Evolutionary conservation across 495 filamentous ascomycete genomes (phyloP), one percentile per base, ranked within the genome.

Genomic region (Sphaerosporella brunnea): DNA sequence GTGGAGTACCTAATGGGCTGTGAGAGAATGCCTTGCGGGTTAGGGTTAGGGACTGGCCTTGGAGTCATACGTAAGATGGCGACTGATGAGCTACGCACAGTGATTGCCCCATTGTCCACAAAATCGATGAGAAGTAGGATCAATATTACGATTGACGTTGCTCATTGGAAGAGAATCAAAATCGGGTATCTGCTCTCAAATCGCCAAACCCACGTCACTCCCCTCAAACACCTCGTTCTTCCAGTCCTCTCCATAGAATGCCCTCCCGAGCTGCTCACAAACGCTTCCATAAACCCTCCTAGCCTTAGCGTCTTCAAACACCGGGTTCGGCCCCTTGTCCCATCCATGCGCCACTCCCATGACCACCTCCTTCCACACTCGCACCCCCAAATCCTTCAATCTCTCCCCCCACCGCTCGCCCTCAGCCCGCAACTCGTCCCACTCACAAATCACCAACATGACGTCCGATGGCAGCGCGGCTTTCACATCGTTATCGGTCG

Each of bases 361-460:
- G 20, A 93, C 73, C 66, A 83, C 75, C 54, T 73, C 75, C 51
- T 79, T 78, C 23, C 66, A 64, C 0, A 88, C 78, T 3, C 68
- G 70, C 64, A 86, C 90, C 0, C 67, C 69, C 41, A 70, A 60
- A 7, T 54, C 49, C 18, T 50, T 50, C 38, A 95, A 58, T 2
- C 84, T 68, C 23, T 71, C 67, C 5, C 77, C 71, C 43, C 93
- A 78, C 13, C 65, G 59, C 54, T 82, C 69, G 2, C 78, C 85
- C 61, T 95, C 88, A 2, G 71, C 71, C 30, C 85, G 66, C 20
- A 95, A 63, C 81, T 93, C 90, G 57, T 94, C 87, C 75, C 78
- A 92, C 63, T 94, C 87, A 63, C 84, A 93, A 9, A 82, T 77
- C 52, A 78, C 82, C 36, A 95, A 53, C 20, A 74, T 70, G n/a